These are phyloP conservation scores for Hylodesmum podocarpum DNA, from an alignment of 306 rosid genomes.

Conservation along the genomic window DNA sequence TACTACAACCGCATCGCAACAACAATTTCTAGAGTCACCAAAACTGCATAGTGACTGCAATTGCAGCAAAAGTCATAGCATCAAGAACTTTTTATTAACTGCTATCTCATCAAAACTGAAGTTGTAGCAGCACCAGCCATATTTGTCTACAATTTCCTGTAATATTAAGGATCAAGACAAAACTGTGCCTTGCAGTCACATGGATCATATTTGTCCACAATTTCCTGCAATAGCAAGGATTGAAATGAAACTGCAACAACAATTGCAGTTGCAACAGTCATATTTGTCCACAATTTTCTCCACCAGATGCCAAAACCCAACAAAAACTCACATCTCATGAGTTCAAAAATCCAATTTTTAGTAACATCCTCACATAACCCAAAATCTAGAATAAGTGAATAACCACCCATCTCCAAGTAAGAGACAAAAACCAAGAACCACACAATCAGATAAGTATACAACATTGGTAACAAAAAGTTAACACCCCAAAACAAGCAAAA, in stretches of 20 bases:
- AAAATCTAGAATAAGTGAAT: neutral
- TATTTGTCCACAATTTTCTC: neutral
- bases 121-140: neutral
- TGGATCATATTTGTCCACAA: neutral
- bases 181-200: too few species aligned
- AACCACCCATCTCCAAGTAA: constrained; percentile 5
- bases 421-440: neutral
- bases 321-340: constrained; percentile 12
- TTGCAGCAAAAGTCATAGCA: too few species aligned
- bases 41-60: neutral
- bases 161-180: neutral
- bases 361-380: neutral
- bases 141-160: neutral
- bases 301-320: neutral
- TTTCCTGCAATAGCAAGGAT: neutral
- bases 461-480: neutral
- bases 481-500: constrained; percentile 20
- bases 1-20: too few species aligned
- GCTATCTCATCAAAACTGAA: too few species aligned
- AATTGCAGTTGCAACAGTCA: too few species aligned
- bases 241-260: neutral
- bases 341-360: constrained; percentile 13
- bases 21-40: neutral
- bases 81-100: too few species aligned
- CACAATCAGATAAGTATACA: constrained; percentile 12